Conservation (phyloP, 306 rosid genomes). For the Cucumis sativus region Cucumber_9930_V3 NC_026660.2:13801501-13802000, state of each 20-base stretch:
- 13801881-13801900: slow-evolving; percentile 19
- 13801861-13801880: slow-evolving; percentile 6
- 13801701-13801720: no score
- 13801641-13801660: slow-evolving; percentile 63
- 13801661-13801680: slow-evolving; percentile 11
- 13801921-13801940: slow-evolving; percentile 9
- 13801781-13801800: background rate
- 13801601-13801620: slow-evolving; percentile 43
- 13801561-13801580: slow-evolving; percentile 49
- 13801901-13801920: slow-evolving; percentile 5
- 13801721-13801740: no score
- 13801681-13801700: no score
- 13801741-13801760: no score
- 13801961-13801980: slow-evolving; percentile 13
- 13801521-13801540: slow-evolving; percentile 69
- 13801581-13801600: slow-evolving; percentile 39
- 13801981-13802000: no score
- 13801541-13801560: slow-evolving; percentile 34
- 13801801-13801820: slow-evolving; percentile 17
- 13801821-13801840: slow-evolving; percentile 21
- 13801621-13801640: slow-evolving; percentile 81
- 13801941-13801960: slow-evolving; percentile 14
- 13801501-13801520: slow-evolving; percentile 48
- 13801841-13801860: slow-evolving; percentile 21
- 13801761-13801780: no score